Evolutionary conservation across 345 rosid species (phyloP).

Genomic region (Bretschneidera sinensis): DNA sequence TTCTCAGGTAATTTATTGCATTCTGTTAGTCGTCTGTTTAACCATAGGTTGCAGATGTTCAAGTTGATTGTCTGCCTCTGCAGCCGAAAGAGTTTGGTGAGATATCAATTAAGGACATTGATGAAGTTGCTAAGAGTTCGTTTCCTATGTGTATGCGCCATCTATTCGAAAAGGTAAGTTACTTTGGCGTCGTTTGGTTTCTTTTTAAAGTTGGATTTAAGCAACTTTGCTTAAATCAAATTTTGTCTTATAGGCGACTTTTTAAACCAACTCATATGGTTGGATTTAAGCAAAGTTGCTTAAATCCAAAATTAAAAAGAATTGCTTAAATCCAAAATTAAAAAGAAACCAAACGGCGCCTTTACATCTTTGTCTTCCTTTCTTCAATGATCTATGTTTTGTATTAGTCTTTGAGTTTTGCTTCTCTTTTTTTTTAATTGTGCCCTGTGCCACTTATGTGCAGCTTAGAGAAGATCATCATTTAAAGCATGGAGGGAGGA

Average conservation of each 20-base stretch:
- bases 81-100: slow-evolving; percentile 73
- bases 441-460: slow-evolving; percentile 13
- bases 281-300: too few relatives aligned
- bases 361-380: neutral
- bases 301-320: too few relatives aligned
- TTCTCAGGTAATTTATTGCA: slow-evolving; percentile 53
- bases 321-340: too few relatives aligned
- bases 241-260: too few relatives aligned
- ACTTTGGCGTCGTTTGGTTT: too few relatives aligned
- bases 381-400: neutral
- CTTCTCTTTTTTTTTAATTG: slow-evolving; percentile 1
- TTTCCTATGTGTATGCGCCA: slow-evolving; percentile 95
- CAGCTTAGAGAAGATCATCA: slow-evolving; percentile 96
- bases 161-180: slow-evolving; percentile 74
- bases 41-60: slow-evolving; percentile 1
- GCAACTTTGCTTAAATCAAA: too few relatives aligned
- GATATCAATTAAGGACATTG: slow-evolving; percentile 76
- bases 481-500: slow-evolving; percentile 94
- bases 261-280: too few relatives aligned
- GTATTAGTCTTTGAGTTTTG: too few relatives aligned
- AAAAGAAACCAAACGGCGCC: too few relatives aligned
- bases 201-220: too few relatives aligned
- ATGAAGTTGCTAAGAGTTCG: slow-evolving; percentile 65
- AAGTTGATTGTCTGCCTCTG: slow-evolving; percentile 22
- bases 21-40: slow-evolving; percentile 8